Evolutionary conservation across 2,329 filamentous ascomycete genomes (phyloP), one percentile per base, ranked within the genome.

Genomic region (Trichoderma sp.): DNA sequence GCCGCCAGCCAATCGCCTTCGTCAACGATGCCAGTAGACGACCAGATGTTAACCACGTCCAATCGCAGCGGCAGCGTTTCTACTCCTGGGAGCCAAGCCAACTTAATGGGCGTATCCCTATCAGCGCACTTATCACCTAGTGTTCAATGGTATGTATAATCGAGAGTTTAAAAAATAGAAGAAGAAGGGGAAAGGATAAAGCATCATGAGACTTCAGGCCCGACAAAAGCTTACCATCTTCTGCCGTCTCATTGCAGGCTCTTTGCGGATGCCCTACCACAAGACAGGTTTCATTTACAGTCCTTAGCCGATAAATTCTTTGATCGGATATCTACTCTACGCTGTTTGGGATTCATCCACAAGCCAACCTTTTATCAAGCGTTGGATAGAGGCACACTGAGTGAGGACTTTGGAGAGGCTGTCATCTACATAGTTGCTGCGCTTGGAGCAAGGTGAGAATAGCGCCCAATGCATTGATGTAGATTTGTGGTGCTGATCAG

Each of bases 351-450:
- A 0, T 68, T 68, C 12, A 68, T 68, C 28, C 66, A 68, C 12
- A 68, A 68, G 1, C 66, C 66, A 1, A 68, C 66, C 5, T 61
- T 68, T 20, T 68, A 47, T 3, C 66, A 68, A 23, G 26, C 55
- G 3, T 13, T 68, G n/a, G 66, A 68, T 26, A 61, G 66, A 61
- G 66, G 66, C 36, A 68, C 66, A 12, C 55, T 68, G 8, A 59
- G 13, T 11, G 66, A 68, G 7, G 66, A 68, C 2, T 68, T 61
- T 50, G 66, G 66, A 26, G 66, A 68, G 30, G 55, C 66, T 4
- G 66, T 68, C 8, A 50, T 68, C 36, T n/a, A 68, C 20, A 68
- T 68, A 28, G 28, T 68, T 68, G 66, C 66, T 8, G 66, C 66
- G 2, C 39, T 68, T 47, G 66, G 66, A 34, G 66, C 66, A 11